These are phyloP conservation scores for Moesziomyces aphidis DNA, from an alignment of 1,284 basidiomycete genomes.

Conservation along the genomic window DNA sequence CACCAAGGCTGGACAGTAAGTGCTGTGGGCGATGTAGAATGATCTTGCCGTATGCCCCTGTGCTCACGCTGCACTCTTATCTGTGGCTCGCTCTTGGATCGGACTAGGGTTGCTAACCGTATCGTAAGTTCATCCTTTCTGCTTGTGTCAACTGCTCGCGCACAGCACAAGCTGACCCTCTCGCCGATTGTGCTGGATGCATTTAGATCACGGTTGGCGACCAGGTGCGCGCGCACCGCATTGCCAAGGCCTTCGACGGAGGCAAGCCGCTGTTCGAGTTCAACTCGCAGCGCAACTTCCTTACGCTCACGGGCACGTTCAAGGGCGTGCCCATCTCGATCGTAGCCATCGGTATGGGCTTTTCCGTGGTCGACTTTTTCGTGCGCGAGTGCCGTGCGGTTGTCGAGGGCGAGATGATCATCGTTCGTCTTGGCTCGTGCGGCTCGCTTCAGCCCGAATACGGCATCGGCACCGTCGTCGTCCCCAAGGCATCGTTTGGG, in stretches of 20 bases:
- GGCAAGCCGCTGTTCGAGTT: slow-evolving; percentile 72
- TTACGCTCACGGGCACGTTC: slow-evolving; percentile 82
- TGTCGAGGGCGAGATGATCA: slow-evolving; percentile 79
- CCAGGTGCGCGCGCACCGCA: slow-evolving; percentile 75
- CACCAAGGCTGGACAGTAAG: slow-evolving; percentile 47
- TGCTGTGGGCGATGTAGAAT: background rate
- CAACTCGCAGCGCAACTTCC: slow-evolving; percentile 80
- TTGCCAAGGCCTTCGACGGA: slow-evolving; percentile 75
- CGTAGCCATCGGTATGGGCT: slow-evolving; percentile 84
- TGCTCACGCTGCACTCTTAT: background rate
- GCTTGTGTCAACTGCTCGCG: too few species aligned
- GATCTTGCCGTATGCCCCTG: background rate
- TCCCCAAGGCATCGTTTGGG: slow-evolving; percentile 77
- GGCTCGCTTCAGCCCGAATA: slow-evolving; percentile 77
- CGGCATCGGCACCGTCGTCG: slow-evolving; percentile 79
- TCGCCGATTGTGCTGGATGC: background rate
- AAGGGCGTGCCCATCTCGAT: slow-evolving; percentile 78
- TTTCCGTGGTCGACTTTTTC: slow-evolving; percentile 76
- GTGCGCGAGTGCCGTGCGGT: slow-evolving; percentile 83
- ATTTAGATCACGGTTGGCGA: slow-evolving; percentile 77
- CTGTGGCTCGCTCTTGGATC: background rate
- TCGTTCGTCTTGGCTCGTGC: slow-evolving; percentile 71
- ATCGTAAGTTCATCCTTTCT: slow-evolving; percentile 68
- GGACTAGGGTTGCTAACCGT: slow-evolving; percentile 76
- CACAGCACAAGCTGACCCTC: background rate